Evolutionary conservation across 371 early-diverging fungal genomes (phyloP).

Genomic region (Rhizopus stolonifer): DNA sequence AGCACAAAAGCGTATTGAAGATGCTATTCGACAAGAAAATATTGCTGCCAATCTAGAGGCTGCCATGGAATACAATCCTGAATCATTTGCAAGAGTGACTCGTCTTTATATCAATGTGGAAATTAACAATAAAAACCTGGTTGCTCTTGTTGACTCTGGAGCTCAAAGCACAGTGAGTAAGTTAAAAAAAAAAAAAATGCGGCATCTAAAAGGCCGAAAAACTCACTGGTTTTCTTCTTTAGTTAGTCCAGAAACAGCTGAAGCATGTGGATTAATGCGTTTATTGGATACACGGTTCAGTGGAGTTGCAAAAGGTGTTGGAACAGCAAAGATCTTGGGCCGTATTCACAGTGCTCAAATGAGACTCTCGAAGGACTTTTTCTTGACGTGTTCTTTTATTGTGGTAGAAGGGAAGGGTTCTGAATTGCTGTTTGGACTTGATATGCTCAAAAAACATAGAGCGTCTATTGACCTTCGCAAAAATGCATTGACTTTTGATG

Average conservation of each 20-base stretch:
- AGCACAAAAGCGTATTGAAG: conserved; percentile 89
- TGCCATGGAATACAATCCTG: conserved; percentile 95
- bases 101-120: conserved; percentile 90
- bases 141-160: conserved; percentile 97
- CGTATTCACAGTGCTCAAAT: conserved; percentile 90
- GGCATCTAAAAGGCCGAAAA: neutral
- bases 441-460: conserved; percentile 89
- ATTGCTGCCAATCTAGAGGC: conserved; percentile 83
- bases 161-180: conserved; percentile 96
- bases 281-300: conserved; percentile 87
- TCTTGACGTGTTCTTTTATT: conserved; percentile 86
- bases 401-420: conserved; percentile 92
- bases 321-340: conserved; percentile 93
- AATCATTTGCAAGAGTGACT: conserved; percentile 85
- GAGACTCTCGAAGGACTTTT: conserved; percentile 65
- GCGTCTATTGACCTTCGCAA: conserved; percentile 88
- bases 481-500: conserved; percentile 79
- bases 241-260: conserved; percentile 85
- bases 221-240: neutral
- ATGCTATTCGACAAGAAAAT: conserved; percentile 84
- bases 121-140: conserved; percentile 85
- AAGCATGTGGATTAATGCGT: conserved; percentile 85
- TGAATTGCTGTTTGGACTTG: conserved; percentile 92
- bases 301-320: conserved; percentile 94
- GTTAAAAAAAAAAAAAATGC: conserved; percentile 23